Conservation (phyloP, 768 basidiomycete genomes). For the Tricholoma hemisulphureum region DNA sequence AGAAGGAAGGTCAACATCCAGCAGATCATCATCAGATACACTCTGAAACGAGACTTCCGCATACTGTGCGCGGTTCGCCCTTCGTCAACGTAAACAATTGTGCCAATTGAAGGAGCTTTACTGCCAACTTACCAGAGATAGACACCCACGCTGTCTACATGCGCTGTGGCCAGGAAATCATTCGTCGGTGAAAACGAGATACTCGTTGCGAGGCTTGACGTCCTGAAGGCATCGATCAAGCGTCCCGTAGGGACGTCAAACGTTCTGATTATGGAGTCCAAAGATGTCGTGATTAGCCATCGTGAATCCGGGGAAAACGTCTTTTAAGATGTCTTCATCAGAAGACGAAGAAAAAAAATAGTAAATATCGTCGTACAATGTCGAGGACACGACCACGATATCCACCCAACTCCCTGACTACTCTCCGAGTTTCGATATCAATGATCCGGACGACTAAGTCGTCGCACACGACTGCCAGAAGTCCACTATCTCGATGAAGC, state of each 20-base stretch:
- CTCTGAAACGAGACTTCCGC: slow-evolving; percentile 78
- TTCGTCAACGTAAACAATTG: slow-evolving; percentile 27
- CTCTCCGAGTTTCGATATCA: slow-evolving; percentile 84
- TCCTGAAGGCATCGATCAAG: slow-evolving; percentile 89
- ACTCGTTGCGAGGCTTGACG: slow-evolving; percentile 83
- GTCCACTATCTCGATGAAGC: slow-evolving; percentile 81
- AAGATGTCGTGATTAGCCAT: slow-evolving; percentile 85
- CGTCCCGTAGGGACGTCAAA: slow-evolving; percentile 94
- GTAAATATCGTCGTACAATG: slow-evolving; percentile 49
- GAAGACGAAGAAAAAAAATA: not conserved
- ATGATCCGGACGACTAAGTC: slow-evolving; percentile 83
- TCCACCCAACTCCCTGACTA: slow-evolving; percentile 87
- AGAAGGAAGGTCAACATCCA: slow-evolving; percentile 71
- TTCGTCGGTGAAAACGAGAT: slow-evolving; percentile 92
- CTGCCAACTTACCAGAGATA: slow-evolving; percentile 73
- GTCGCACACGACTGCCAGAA: slow-evolving; percentile 82
- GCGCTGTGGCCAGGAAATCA: slow-evolving; percentile 93
- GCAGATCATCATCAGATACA: slow-evolving; percentile 73
- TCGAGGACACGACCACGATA: slow-evolving; percentile 87
- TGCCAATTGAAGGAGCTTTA: not conserved
- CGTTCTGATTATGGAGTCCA: slow-evolving; percentile 91
- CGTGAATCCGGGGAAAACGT: slow-evolving; percentile 94
- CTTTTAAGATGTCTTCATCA: slow-evolving; percentile 37
- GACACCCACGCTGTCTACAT: slow-evolving; percentile 91
- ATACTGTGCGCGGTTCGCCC: slow-evolving; percentile 97